These are phyloP conservation scores for Trichoderma sp. DNA, from an alignment of 2,329 filamentous ascomycete genomes.

Conservation along the genomic window DNA sequence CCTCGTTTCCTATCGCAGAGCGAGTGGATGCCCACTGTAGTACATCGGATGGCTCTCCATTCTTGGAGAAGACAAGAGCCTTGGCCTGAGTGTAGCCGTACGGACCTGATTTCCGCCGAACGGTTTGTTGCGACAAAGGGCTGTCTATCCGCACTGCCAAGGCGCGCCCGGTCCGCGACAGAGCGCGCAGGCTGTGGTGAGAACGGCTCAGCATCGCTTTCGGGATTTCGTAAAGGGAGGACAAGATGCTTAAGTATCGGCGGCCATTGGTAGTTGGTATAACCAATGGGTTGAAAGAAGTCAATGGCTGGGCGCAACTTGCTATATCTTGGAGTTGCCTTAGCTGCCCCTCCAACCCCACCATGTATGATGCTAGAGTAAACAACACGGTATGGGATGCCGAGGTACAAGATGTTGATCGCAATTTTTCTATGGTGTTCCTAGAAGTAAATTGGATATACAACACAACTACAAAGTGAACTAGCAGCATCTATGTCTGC, in stretches of 20 bases:
- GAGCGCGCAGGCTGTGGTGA: not conserved
- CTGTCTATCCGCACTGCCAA: not conserved
- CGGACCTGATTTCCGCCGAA: slow-evolving; percentile 57
- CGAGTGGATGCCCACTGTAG: slow-evolving; percentile 49
- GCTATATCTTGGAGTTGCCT: not conserved
- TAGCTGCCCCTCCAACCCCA: slow-evolving; percentile 2
- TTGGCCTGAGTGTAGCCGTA: slow-evolving; percentile 87
- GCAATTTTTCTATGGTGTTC: not conserved
- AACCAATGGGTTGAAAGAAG: not conserved
- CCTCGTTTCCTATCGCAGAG: no score
- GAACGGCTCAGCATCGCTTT: not conserved
- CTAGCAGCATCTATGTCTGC: not conserved
- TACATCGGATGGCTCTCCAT: slow-evolving; percentile 74
- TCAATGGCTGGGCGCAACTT: not conserved
- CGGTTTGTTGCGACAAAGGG: slow-evolving; percentile 30
- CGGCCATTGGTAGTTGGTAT: not conserved
- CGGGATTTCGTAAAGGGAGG: not conserved
- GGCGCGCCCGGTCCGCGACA: not conserved
- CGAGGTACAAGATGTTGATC: not conserved
- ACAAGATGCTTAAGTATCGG: not conserved
- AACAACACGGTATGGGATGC: not conserved
- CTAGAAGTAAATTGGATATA: not conserved
- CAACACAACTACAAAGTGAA: not conserved
- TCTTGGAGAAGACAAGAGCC: slow-evolving; percentile 72
- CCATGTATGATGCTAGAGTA: not conserved